Conservation (phyloP, 768 basidiomycete species). For the Suillus weaverae region DNA sequence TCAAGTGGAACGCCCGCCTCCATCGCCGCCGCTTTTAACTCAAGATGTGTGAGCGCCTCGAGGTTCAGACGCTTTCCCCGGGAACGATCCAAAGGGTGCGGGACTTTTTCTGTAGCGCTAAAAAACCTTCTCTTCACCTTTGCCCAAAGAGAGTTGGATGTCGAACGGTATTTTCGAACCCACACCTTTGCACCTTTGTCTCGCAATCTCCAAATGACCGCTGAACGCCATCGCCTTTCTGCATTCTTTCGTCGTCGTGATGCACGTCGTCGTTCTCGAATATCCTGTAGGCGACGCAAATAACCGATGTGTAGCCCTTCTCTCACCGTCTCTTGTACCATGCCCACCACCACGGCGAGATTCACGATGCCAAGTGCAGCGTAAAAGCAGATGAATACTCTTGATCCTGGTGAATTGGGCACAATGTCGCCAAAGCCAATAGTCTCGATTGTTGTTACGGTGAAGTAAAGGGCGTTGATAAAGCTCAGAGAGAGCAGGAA, state of each 20-base stretch:
- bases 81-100: slow-evolving; percentile 8
- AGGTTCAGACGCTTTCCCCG: slow-evolving; percentile 63
- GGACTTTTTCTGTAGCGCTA: slow-evolving; percentile 12
- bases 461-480: slow-evolving; percentile 77
- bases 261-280: slow-evolving; percentile 47
- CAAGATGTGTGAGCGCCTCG: slow-evolving; percentile 46
- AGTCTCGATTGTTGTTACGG: slow-evolving; percentile 71
- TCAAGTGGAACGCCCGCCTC: slow-evolving; percentile 66
- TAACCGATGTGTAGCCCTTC: slow-evolving; percentile 73
- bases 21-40: slow-evolving; percentile 62
- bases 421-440: slow-evolving; percentile 77
- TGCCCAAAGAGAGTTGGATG: slow-evolving; percentile 10
- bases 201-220: slow-evolving; percentile 63
- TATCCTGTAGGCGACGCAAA: slow-evolving; percentile 48
- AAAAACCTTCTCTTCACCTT: slow-evolving; percentile 14
- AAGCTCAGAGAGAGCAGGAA: slow-evolving; percentile 55
- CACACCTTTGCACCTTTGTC: slow-evolving; percentile 51
- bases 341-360: slow-evolving; percentile 61
- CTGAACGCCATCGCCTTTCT: slow-evolving; percentile 55
- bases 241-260: slow-evolving; percentile 44
- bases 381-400: slow-evolving; percentile 62
- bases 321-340: slow-evolving; percentile 68
- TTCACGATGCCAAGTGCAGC: slow-evolving; percentile 61
- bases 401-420: slow-evolving; percentile 49
- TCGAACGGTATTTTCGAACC: slow-evolving; percentile 32